phyloP scores from a whole-genome alignment of 495 filamentous ascomycete genomes.

The Penicillium cosmopolitanum region DNA sequence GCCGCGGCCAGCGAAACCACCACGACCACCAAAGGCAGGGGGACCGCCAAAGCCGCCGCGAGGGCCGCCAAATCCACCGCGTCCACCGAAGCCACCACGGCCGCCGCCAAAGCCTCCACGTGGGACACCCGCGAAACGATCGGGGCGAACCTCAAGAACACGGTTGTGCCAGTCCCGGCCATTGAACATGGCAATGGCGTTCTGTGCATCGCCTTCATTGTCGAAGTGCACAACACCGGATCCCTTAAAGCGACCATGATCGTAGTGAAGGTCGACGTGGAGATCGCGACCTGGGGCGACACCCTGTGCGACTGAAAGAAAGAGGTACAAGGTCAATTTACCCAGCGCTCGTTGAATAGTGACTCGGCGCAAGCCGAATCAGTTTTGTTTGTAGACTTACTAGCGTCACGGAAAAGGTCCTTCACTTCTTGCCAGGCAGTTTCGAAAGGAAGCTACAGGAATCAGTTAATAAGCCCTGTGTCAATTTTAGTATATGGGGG shows the following conservation, averaged over 20 bases:
- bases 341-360: constrained; percentile 20
- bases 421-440: constrained; percentile 99
- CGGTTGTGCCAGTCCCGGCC: constrained; percentile 99
- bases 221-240: constrained; percentile 98
- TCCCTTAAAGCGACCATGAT: constrained; percentile 80
- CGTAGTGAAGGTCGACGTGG: constrained; percentile 75
- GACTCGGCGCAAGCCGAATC: background rate
- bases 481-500: constrained; percentile 25
- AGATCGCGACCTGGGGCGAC: constrained; percentile 95
- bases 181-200: constrained; percentile 95
- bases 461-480: constrained; percentile 25
- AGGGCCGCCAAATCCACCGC: constrained; percentile 38
- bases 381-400: constrained; percentile 57
- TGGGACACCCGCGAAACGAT: constrained; percentile 78
- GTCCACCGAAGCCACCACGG: constrained; percentile 27
- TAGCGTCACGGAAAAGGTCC: constrained; percentile 97
- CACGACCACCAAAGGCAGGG: constrained; percentile 33
- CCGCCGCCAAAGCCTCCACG: constrained; percentile 51
- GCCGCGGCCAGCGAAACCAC: constrained; percentile 38
- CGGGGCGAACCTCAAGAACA: constrained; percentile 90
- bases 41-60: constrained; percentile 19
- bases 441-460: constrained; percentile 88
- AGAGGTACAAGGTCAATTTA: constrained; percentile 35
- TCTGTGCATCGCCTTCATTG: constrained; percentile 88
- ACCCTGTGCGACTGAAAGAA: constrained; percentile 68